Conservation (phyloP, 768 basidiomycete species). For the Panaeolus cyanescens region DNA sequence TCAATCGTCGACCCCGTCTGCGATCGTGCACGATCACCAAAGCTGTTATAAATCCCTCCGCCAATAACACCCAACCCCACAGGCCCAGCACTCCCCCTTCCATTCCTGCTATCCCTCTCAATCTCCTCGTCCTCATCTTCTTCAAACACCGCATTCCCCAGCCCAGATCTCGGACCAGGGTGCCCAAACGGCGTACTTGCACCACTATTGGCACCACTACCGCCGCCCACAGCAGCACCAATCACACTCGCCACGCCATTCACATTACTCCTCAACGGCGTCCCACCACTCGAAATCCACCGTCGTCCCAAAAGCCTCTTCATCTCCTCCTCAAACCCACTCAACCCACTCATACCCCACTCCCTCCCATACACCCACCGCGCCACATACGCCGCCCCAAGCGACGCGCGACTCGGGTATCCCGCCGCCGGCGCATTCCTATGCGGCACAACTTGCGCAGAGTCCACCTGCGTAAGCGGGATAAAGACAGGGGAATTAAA, state of each 20-base stretch:
- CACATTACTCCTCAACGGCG: slow-evolving; percentile 60
- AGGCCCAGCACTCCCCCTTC: slow-evolving; percentile 15
- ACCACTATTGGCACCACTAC: slow-evolving; percentile 61
- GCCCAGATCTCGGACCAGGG: slow-evolving; percentile 49
- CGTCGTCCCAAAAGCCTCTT: slow-evolving; percentile 69
- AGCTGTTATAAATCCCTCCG: slow-evolving; percentile 37
- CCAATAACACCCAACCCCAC: slow-evolving; percentile 17
- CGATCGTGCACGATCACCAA: slow-evolving; percentile 53
- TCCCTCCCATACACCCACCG: slow-evolving; percentile 87
- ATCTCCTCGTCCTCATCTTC: slow-evolving; percentile 79
- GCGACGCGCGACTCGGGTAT: slow-evolving; percentile 67
- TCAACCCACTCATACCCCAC: slow-evolving; percentile 47
- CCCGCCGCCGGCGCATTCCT: slow-evolving; percentile 73
- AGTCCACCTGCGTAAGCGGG: slow-evolving; percentile 74
- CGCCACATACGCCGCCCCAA: slow-evolving; percentile 79
- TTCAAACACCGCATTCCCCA: slow-evolving; percentile 49
- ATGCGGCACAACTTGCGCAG: slow-evolving; percentile 70
- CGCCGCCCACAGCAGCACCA: slow-evolving; percentile 17
- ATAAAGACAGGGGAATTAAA: slow-evolving; percentile 84
- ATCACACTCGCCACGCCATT: slow-evolving; percentile 36
- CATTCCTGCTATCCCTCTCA: slow-evolving; percentile 49
- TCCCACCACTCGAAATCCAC: slow-evolving; percentile 69
- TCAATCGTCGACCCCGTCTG: slow-evolving; percentile 49
- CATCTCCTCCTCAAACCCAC: slow-evolving; percentile 81
- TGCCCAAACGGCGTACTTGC: slow-evolving; percentile 69